Conservation (phyloP, 2,329 filamentous ascomycete species). For the Eutypa lata region DNA sequence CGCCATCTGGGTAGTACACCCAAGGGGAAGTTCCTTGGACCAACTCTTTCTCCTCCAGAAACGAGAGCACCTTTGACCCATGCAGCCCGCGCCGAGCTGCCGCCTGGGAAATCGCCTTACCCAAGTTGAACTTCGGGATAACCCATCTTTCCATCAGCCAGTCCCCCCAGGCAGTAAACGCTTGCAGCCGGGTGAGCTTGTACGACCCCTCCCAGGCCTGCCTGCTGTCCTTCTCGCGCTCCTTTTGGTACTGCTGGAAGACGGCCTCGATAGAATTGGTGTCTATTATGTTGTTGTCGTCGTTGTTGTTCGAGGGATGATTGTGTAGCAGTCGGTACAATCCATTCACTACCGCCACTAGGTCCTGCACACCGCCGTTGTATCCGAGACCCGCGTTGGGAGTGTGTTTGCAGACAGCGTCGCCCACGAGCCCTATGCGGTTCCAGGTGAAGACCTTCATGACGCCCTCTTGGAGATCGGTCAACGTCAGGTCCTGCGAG, state of each 20-base stretch:
- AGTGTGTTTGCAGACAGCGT: slow-evolving; percentile 16
- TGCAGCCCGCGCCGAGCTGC: too few species aligned
- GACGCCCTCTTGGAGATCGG: slow-evolving; percentile 15
- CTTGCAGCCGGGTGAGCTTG: not conserved
- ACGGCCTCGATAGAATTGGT: not conserved
- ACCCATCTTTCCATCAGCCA: not conserved
- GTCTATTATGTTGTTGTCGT: too few species aligned
- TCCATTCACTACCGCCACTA: slow-evolving; percentile 9
- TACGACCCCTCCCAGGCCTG: not conserved
- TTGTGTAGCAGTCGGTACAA: slow-evolving; percentile 3
- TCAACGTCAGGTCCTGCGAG: too few species aligned
- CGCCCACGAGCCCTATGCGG: slow-evolving; percentile 14
- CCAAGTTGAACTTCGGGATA: not conserved
- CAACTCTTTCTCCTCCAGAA: not conserved
- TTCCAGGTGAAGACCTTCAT: slow-evolving; percentile 11
- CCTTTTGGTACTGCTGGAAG: not conserved
- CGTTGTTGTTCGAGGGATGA: not conserved
- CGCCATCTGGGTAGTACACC: not conserved
- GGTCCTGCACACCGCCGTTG: slow-evolving; percentile 13
- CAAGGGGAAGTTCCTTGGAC: not conserved
- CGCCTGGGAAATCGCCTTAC: not conserved
- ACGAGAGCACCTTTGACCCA: not conserved
- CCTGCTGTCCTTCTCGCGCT: not conserved
- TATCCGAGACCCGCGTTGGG: slow-evolving; percentile 13
- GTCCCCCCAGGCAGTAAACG: not conserved